These are phyloP conservation scores for Scheffersomyces stambukii DNA, from an alignment of 1,139 yeast species.

Conservation along the genomic window DNA sequence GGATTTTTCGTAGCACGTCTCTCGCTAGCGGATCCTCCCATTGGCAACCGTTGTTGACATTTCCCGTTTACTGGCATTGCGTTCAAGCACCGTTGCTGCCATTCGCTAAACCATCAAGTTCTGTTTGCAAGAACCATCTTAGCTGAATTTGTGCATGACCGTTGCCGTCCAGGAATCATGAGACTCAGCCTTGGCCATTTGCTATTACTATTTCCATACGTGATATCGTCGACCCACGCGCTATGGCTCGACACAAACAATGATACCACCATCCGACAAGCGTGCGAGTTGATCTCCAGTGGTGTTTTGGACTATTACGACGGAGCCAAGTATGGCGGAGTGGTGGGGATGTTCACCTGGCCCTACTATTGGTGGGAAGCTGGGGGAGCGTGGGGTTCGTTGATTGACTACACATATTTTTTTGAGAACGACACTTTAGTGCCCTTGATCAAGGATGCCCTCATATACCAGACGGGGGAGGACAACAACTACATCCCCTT, in stretches of 20 bases:
- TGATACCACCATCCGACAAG: constrained; percentile 36
- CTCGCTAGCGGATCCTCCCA: no score
- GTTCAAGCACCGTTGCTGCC: no score
- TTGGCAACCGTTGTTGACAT: no score
- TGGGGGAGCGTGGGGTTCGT: constrained; percentile 81
- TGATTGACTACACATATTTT: constrained; percentile 63
- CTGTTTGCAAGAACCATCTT: no score
- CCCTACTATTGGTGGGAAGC: constrained; percentile 97
- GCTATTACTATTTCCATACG: no score
- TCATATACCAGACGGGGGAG: constrained; percentile 63
- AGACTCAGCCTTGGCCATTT: no score
- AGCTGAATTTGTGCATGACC: no score
- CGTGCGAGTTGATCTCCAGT: constrained; percentile 52
- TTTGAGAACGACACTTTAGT: constrained; percentile 62
- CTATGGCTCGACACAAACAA: constrained; percentile 35
- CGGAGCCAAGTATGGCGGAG: constrained; percentile 63
- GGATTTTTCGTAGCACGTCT: no score
- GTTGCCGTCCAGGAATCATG: no score
- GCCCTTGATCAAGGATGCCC: constrained; percentile 50
- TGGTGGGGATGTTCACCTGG: constrained; percentile 67
- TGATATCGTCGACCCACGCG: constrained; percentile 15
- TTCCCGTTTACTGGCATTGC: no score
- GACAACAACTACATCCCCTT: constrained; percentile 69
- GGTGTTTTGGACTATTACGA: constrained; percentile 74
- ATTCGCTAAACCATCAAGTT: no score